Evolutionary conservation across 345 rosid species (phyloP), one percentile per base, ranked within the genome.

Genomic region (Arabis alpina): DNA sequence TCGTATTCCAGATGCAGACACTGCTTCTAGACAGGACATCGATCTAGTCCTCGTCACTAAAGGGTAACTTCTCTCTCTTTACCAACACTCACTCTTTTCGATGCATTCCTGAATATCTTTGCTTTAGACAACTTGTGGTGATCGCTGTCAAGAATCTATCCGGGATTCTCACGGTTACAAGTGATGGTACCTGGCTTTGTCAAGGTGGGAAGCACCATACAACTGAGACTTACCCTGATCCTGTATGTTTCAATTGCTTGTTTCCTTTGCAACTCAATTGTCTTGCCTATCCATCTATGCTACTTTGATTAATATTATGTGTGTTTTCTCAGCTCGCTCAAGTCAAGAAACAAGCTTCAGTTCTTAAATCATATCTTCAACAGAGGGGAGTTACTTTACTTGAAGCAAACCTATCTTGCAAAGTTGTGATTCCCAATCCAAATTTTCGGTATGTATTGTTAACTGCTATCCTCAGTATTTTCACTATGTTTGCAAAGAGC

Each of bases 401-500:
- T 3, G 89, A 89, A 67, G 98, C 88, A 71, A 87, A 83, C 60
- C 48, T 91, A 61, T 85, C 97, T 61, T 85, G 76, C 83, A 91
- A 91, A 89, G 92, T 93, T 75, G 77, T 93, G 23, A 71, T 93
- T 65, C 94, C 98, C 57, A 87, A 91, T 81, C 97, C 98, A 23
- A 89, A 83, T 64, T 93, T 85, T 77, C 72, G 82, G 98, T 93
- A 84, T 61, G 82, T 58, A 2, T 67, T 61, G 14, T 19, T 52
- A 30, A 16, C 61, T 25, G 54, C 54, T 5, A 32, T 57, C 7
- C 2, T 60, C 53, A n/a, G n/a, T n/a, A n/a, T n/a, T n/a, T n/a
- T n/a, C n/a, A n/a, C n/a, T n/a, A n/a, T n/a, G n/a, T n/a, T n/a
- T 10, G 51, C 14, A 10, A 28, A 60, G 48, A 60, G 52, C 1